Evolutionary conservation across 2,329 filamentous ascomycete species (phyloP), one percentile per base, ranked within the genome.

Genomic region (Basipetospora chlamydospora): DNA sequence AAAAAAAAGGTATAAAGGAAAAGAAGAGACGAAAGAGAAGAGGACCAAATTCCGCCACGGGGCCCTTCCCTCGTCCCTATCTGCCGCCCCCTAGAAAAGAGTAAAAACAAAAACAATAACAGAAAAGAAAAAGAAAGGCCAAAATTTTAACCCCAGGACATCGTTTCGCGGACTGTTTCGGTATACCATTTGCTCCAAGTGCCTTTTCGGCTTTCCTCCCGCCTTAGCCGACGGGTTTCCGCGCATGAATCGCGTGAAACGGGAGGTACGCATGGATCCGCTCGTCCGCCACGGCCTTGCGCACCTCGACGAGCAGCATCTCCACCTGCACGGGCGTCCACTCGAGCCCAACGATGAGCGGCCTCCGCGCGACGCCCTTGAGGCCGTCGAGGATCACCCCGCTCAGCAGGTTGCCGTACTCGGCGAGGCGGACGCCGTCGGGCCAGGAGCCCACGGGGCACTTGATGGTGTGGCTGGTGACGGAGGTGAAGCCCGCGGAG

Each of bases 361-460:
- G 57, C 17, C 52, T 49, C 30, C 56, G 49, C 7, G 57, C 47
- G 7, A 63, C 42, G 2, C 60, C 60, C 20, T 55, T 47, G 18
- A 64, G 50, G 2, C 59, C 59, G 47, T 56, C 54, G 45, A 59
- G 50, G 36, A 60, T 49, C 4, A 57, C 57, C 18, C 63, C 61
- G 23, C 61, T 52, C 40, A 67, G 45, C 17, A 67, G 55, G 22
- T 63, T 51, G 2, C 66, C 66, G 42, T 61, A 66, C 25, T 61
- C 54, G 32, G 59, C 55, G 15, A 65, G 54, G 3, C 58, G 53
- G 18, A 52, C 46, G 38, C 56, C 55, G 33, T 55, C 54, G 3
- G 66, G 57, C 67, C 67, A 70, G 3, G 57, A 49, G 12, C 67
- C 67, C 2, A 68, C 46, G 4, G 67, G 66, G 6, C 58, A 60